Evolutionary conservation across 2,329 filamentous ascomycete species (phyloP), one percentile per base, ranked within the genome.

Genomic region (Rhinocladiella similis): DNA sequence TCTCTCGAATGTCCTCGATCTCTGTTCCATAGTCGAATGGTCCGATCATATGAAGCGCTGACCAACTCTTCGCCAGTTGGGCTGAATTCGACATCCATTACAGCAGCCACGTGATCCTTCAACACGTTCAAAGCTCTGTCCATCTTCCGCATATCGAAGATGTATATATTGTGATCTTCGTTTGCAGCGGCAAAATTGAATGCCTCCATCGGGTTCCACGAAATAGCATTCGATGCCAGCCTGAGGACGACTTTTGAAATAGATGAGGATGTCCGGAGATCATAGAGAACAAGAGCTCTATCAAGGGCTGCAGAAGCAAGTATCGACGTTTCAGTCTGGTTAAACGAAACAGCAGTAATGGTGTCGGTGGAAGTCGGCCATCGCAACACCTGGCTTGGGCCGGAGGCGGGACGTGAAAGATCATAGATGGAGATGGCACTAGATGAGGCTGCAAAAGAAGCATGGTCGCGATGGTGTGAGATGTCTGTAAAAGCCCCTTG

Each of bases 191-290:
- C 93, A 68, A 97, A 87, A 75, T 97, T 96, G 80, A 96, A 96
- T 6, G 91, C 89, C 73, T 96, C 92, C 87, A 97, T 94, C 0
- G 94, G 94, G 65, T 97, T 97, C 91, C 93, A 99, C 42, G 88
- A 82, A 50, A 97, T 81, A 47, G 86, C 83, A 75, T 96, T 97
- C 57, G 85, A 88, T 36, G 91, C 85, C 64, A 99, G 88, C 51
- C 84, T 89, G 63, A 97, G 83, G 12, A 91, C 81, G 1, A 89
- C 87, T 69, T 92, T 92, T 61, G 89, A 83, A 16, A 97, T 79
- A 10, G 94, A 90, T 36, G 87, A 90, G 4, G 86, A 88, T 12
- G 93, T 96, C 50, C 94, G 86, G 45, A 97, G 80, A 70, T 99
- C 94, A 74, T 97, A 97, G 59, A 99, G 82, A 41, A 97, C 87